Evolutionary conservation across 352 stramenopile genomes (phyloP), one percentile per base, ranked within the genome.

Genomic region (Globisporangium spiculum): DNA sequence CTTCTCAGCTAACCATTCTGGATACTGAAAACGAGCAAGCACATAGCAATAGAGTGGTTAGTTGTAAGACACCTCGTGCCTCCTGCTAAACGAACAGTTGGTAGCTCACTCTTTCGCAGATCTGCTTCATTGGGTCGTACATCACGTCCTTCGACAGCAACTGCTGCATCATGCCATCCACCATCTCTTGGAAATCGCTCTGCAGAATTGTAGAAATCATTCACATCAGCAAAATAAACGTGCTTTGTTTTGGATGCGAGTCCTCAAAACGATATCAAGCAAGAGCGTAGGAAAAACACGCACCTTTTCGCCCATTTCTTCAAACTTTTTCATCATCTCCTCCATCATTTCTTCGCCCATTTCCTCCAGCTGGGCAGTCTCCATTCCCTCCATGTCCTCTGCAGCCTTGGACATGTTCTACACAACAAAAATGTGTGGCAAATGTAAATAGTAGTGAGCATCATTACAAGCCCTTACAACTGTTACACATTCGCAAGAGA

Each of bases 141-240:
- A 99, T 99, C 59, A 99, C 80, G 68, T 99, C 97, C 70, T 98
- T 99, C 52, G 91, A 96, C 66, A 99, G 77, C 55, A 99, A 66
- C 71, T 99, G 97, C 75, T 98, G 83, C 97, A 99, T 99, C 89
- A 99, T 99, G 34, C 95, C 93, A 71, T 99, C 97, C 3, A 99
- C 90, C 26, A 99, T 70, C 18, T 93, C 88, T 52, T 99, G 86
- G 67, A 98, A 93, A 75, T 97, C 86, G 68, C 75, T 89, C 86
- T 95, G 52, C 14, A 60, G 1, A 27, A n/a, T 32, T 32, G 27
- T 32, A 32, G 27, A 41, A 38, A 65, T 12, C 12, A 14, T 14
- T 68, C 26, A 20, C 0, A 54, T 48, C 8, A 55, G n/a, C 22
- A 18, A 32, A 32, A 32, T 32, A 32, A 4, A 16, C 12, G 36